A percentile compares a stretch with the other conserved stretches of the same genome.
These are phyloP conservation scores for Hansfordia pulvinata DNA, from an alignment of 2,329 filamentous ascomycete species.

Conservation along the genomic window DNA sequence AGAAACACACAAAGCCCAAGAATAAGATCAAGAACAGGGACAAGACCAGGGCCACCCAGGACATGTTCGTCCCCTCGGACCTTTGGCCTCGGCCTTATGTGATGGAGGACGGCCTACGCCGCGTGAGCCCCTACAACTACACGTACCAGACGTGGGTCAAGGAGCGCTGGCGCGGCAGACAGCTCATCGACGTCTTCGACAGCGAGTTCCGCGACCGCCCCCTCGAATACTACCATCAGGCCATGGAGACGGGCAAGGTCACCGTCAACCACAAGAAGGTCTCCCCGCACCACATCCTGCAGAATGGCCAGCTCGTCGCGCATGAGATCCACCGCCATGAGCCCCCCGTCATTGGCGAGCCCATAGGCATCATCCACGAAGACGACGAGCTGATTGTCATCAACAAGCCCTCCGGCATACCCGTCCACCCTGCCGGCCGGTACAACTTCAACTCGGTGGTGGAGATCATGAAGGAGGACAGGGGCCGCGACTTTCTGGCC, in stretches of 20 bases:
- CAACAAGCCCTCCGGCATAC: conserved; percentile 89
- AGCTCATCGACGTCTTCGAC: conserved; percentile 75
- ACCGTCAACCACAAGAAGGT: conserved; percentile 64
- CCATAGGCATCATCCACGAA: conserved; percentile 77
- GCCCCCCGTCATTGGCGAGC: conserved; percentile 72
- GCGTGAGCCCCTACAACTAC: conserved; percentile 76
- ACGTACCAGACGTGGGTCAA: conserved; percentile 96
- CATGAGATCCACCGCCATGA: conserved; percentile 94
- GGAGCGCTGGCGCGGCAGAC: conserved; percentile 75
- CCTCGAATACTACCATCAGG: conserved; percentile 72
- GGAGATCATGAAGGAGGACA: conserved; percentile 80
- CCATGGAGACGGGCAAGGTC: conserved; percentile 70
- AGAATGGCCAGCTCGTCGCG: conserved; percentile 82
- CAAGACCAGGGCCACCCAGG: conserved; percentile 6
- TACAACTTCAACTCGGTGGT: conserved; percentile 94
- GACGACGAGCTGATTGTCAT: conserved; percentile 91
- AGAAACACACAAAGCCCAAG: conserved; percentile 3
- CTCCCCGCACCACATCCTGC: conserved; percentile 54
- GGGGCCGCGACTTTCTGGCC: conserved; percentile 38
- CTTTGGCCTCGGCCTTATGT: conserved; percentile 58
- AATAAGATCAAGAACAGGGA: conserved; percentile 3
- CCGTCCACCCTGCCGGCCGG: conserved; percentile 86
- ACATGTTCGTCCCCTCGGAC: conserved; percentile 18
- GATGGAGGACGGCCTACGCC: conserved; percentile 69
- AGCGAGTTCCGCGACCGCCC: conserved; percentile 87